Percentiles rank a stretch among this genome's conserved stretches.
Conservation (phyloP, 2,329 filamentous ascomycete genomes). For the Calonectria ilicicola region DNA sequence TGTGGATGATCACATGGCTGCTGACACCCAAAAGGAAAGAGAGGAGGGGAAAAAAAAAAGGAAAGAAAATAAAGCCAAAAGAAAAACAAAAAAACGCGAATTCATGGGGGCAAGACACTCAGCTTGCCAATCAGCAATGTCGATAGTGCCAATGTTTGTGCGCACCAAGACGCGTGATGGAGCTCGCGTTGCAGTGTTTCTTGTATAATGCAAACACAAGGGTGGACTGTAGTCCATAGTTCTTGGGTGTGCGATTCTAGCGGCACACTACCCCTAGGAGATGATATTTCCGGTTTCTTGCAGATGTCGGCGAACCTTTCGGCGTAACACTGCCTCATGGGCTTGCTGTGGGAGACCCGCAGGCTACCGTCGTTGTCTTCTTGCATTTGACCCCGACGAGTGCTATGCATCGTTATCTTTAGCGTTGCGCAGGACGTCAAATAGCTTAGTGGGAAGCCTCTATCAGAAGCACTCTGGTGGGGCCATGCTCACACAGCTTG, state of each 20-base stretch:
- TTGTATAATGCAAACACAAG: not conserved
- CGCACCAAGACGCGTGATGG: not conserved
- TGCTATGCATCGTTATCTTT: not conserved
- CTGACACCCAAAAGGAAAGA: too few species aligned
- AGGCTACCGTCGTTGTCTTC: not conserved
- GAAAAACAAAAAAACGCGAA: not conserved
- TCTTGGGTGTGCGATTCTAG: not conserved
- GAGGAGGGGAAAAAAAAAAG: too few species aligned
- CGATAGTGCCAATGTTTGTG: not conserved
- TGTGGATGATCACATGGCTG: not conserved
- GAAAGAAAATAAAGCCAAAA: too few species aligned
- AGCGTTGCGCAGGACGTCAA: not conserved
- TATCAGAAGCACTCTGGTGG: not conserved
- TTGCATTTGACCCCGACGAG: too few species aligned
- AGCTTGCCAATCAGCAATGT: not conserved
- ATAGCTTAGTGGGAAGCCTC: not conserved
- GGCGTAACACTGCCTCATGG: not conserved
- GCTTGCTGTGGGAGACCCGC: not conserved
- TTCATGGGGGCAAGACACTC: not conserved
- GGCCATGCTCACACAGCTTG: not conserved
- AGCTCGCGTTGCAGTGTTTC: not conserved
- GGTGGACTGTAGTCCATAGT: not conserved
- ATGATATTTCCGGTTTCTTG: too few species aligned
- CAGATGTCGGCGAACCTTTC: not conserved
- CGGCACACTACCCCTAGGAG: not conserved